Conservation (phyloP, 2,329 filamentous ascomycete species). For the Parascedosporium putredinis region DNA sequence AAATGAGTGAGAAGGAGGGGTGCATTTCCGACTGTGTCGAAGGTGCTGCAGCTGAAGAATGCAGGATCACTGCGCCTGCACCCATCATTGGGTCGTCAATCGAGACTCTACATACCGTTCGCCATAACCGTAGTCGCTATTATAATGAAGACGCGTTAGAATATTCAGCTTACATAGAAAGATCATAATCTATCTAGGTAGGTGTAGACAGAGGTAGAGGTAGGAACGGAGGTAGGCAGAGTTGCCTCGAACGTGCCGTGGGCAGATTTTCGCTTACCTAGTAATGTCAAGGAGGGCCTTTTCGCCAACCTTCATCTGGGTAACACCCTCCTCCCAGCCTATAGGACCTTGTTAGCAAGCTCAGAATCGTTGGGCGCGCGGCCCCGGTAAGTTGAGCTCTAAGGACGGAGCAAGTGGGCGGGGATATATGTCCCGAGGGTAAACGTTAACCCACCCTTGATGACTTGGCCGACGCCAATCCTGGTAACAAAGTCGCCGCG, state of each 20-base stretch:
- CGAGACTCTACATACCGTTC: slow-evolving; percentile 34
- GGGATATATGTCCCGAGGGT: too few species aligned
- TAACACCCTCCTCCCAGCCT: slow-evolving; percentile 83
- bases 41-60: neutral
- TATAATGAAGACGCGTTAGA: neutral
- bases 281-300: slow-evolving; percentile 77
- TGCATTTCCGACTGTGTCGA: neutral
- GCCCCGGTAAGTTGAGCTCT: too few species aligned
- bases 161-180: too few species aligned
- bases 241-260: too few species aligned
- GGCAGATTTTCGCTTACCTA: too few species aligned
- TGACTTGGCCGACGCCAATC: slow-evolving; percentile 79
- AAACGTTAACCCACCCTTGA: slow-evolving; percentile 77
- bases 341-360: slow-evolving; percentile 1
- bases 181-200: too few species aligned
- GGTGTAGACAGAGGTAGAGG: too few species aligned
- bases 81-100: neutral
- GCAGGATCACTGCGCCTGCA: neutral
- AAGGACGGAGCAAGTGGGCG: too few species aligned
- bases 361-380: too few species aligned
- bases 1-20: neutral
- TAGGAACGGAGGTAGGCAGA: too few species aligned
- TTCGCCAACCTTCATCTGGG: slow-evolving; percentile 81
- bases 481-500: slow-evolving; percentile 64
- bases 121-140: slow-evolving; percentile 56